A percentile compares a stretch with the other conserved stretches of the same genome.
These are phyloP conservation scores for Mollisiaceae sp. DNA, from an alignment of 2,329 filamentous ascomycete species.

Conservation along the genomic window DNA sequence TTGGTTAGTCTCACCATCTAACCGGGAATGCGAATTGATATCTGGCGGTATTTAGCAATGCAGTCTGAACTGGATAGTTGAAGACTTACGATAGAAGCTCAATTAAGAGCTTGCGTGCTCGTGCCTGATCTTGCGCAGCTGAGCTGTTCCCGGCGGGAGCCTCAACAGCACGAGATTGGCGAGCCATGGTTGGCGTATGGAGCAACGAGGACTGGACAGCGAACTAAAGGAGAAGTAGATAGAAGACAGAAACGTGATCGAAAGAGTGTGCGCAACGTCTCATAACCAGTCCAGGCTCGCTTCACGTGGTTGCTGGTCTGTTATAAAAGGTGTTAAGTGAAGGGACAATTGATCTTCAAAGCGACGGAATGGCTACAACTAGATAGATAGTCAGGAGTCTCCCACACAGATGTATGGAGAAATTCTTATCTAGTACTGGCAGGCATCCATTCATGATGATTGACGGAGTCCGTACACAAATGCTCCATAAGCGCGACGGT, in stretches of 20 bases:
- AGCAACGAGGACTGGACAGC: not conserved
- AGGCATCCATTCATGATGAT: not conserved
- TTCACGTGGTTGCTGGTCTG: slow-evolving; percentile 8
- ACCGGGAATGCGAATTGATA: slow-evolving; percentile 21
- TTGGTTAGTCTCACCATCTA: slow-evolving; percentile 10
- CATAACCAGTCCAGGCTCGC: slow-evolving; percentile 2
- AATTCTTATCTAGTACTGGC: slow-evolving; percentile 5
- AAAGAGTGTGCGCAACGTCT: not conserved
- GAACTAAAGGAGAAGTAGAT: not conserved
- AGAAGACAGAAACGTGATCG: slow-evolving; percentile 2
- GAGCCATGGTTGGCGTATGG: not conserved
- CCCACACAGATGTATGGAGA: slow-evolving; percentile 3
- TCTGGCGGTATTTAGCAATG: not conserved
- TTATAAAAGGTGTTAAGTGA: slow-evolving; percentile 1
- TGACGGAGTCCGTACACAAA: slow-evolving; percentile 9
- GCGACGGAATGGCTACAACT: slow-evolving; percentile 1
- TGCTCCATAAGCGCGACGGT: slow-evolving; percentile 4
- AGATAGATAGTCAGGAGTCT: not conserved
- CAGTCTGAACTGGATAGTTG: not conserved
- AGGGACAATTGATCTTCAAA: not conserved
- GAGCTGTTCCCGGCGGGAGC: not conserved
- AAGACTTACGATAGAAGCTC: slow-evolving; percentile 8
- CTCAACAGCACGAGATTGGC: slow-evolving; percentile 5
- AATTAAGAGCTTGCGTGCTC: slow-evolving; percentile 11
- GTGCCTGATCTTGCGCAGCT: slow-evolving; percentile 4